A percentile compares a stretch with the other conserved stretches of the same genome.
Evolutionary conservation across 257 asterid genomes (phyloP).

Genomic region (Solanum bukasovii): DNA sequence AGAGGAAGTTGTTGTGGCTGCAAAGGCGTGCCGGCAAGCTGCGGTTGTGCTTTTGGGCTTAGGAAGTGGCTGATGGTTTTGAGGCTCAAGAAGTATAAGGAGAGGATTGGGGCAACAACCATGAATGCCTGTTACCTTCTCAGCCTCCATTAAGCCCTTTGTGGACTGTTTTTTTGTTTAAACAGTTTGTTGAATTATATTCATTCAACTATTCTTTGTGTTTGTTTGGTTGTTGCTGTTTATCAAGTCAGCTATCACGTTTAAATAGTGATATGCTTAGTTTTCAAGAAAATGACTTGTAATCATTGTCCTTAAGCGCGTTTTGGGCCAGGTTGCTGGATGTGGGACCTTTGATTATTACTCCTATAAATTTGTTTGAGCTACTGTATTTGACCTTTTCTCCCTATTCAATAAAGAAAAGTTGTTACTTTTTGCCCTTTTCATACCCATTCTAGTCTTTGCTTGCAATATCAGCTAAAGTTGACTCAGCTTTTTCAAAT

Average conservation of each 20-base stretch:
- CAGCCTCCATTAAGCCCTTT: conserved; percentile 21
- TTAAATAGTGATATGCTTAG: conserved; percentile 31
- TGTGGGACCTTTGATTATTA: conserved; percentile 22
- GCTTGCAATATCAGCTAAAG: neutral
- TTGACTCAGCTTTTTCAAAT: conserved; percentile 6
- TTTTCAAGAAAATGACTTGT: conserved; percentile 23
- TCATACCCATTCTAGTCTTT: neutral
- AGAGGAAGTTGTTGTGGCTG: conserved; percentile 37
- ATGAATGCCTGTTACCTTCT: conserved; percentile 29
- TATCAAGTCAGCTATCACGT: neutral
- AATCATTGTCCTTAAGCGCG: conserved; percentile 1
- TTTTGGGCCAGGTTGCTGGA: conserved; percentile 17
- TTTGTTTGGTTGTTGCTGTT: conserved; percentile 2
- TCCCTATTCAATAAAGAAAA: neutral
- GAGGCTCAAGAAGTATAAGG: conserved; percentile 1
- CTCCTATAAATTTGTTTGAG: conserved; percentile 13
- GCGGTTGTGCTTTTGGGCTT: conserved; percentile 44
- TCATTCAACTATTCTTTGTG: neutral
- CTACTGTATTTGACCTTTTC: conserved; percentile 30
- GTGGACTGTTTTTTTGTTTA: neutral
- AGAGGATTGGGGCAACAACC: conserved; percentile 53
- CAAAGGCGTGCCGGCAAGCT: conserved; percentile 43
- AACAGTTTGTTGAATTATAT: neutral
- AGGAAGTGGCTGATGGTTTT: conserved; percentile 6
- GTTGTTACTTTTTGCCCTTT: neutral